Evolutionary conservation across 1,139 yeast species (phyloP).

Genomic region (Geotrichum histeridarum): DNA sequence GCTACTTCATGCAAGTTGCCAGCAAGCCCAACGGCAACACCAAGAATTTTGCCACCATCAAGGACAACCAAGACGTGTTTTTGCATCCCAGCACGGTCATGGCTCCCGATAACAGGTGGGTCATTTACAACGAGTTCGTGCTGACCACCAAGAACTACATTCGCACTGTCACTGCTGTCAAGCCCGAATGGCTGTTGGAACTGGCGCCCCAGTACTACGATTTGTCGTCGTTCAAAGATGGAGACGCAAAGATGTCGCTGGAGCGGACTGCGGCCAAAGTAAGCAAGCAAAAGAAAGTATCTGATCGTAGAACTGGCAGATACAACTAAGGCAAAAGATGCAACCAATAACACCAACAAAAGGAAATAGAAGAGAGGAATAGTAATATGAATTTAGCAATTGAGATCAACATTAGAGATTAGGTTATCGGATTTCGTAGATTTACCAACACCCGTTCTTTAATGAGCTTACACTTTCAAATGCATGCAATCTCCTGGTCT

Average conservation of each 20-base stretch:
- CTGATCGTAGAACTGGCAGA: conserved; percentile 2
- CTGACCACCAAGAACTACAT: conserved; percentile 89
- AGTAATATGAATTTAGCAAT: too few species aligned
- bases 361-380: background rate
- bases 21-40: conserved; percentile 45
- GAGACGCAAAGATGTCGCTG: conserved; percentile 76
- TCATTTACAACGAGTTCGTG: conserved; percentile 90
- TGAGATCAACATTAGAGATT: too few species aligned
- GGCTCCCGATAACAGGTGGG: conserved; percentile 85
- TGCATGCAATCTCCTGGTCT: too few species aligned
- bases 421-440: too few species aligned
- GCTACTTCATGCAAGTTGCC: conserved; percentile 98
- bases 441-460: too few species aligned
- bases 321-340: conserved; percentile 5
- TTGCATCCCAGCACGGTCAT: conserved; percentile 91
- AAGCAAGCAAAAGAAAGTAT: conserved; percentile 17
- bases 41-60: conserved; percentile 79
- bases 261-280: conserved; percentile 51
- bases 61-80: conserved; percentile 92
- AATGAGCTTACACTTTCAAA: too few species aligned
- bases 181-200: conserved; percentile 88
- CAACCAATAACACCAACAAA: too few species aligned
- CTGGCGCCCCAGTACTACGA: conserved; percentile 83
- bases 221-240: conserved; percentile 66
- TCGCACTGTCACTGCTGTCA: conserved; percentile 86